These are phyloP conservation scores for Arabis hirsuta DNA, from an alignment of 345 rosid species.

Conservation along the genomic window DNA sequence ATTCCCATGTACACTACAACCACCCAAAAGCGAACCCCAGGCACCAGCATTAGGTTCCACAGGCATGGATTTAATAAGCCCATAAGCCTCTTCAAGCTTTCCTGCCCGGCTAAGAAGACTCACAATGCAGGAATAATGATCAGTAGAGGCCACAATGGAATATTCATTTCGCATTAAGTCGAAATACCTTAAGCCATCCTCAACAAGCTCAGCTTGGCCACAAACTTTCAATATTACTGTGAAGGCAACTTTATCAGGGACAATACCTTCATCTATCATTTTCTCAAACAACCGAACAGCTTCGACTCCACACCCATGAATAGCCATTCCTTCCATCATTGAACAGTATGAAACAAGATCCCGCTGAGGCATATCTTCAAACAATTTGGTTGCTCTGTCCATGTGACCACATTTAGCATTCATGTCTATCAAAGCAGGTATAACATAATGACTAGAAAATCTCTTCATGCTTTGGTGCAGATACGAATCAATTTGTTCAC, in stretches of 20 bases:
- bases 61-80: slow-evolving; percentile 58
- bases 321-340: slow-evolving; percentile 68
- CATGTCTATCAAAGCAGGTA: slow-evolving; percentile 77
- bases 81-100: slow-evolving; percentile 55
- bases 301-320: slow-evolving; percentile 54
- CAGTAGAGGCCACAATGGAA: slow-evolving; percentile 56
- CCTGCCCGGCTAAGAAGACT: slow-evolving; percentile 75
- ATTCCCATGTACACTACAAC: slow-evolving; percentile 58
- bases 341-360: slow-evolving; percentile 64
- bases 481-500: slow-evolving; percentile 62
- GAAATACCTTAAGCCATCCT: slow-evolving; percentile 62
- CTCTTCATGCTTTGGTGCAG: slow-evolving; percentile 48
- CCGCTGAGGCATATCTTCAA: slow-evolving; percentile 55
- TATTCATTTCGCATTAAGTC: slow-evolving; percentile 54
- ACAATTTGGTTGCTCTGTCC: slow-evolving; percentile 60
- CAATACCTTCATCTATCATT: slow-evolving; percentile 66
- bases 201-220: slow-evolving; percentile 60
- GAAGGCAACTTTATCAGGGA: slow-evolving; percentile 73
- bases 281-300: slow-evolving; percentile 60
- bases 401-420: slow-evolving; percentile 78
- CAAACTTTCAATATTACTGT: slow-evolving; percentile 69
- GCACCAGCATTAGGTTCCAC: slow-evolving; percentile 63
- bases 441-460: slow-evolving; percentile 50
- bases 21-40: slow-evolving; percentile 77
- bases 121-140: slow-evolving; percentile 70